Conservation (phyloP, 768 basidiomycete genomes). For the Dentipellis fragilis region DNA sequence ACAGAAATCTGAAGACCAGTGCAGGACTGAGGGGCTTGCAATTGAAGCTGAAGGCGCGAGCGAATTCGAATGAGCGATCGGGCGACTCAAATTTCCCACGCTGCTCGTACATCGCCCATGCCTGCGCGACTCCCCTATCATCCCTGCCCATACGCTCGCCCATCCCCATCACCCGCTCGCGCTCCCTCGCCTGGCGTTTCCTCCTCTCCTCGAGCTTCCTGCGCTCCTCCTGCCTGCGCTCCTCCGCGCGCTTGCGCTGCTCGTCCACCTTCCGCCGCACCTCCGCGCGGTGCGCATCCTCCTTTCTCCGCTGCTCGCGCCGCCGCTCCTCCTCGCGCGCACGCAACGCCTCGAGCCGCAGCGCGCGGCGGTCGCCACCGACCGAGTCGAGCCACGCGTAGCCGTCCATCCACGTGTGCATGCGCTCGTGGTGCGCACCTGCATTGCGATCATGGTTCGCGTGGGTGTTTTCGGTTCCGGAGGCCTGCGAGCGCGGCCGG, state of each 20-base stretch:
- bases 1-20: too few species aligned
- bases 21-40: too few species aligned
- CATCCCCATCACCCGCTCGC: neutral
- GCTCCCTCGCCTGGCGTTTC: neutral
- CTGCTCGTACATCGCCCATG: conserved; percentile 56
- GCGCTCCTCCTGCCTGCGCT: neutral
- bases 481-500: neutral
- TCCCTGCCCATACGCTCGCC: neutral
- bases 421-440: neutral
- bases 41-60: too few species aligned
- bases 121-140: conserved; percentile 31
- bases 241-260: neutral
- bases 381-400: neutral
- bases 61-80: too few species aligned
- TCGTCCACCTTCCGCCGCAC: neutral
- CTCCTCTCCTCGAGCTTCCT: neutral
- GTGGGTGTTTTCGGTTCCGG: neutral
- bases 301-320: neutral
- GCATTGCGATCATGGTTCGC: neutral
- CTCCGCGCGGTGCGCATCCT: neutral
- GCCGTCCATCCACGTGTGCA: neutral
- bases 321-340: neutral
- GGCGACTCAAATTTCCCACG: conserved; percentile 14
- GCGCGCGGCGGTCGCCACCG: neutral
- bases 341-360: neutral